Percentiles rank a stretch among this genome's conserved stretches.
Evolutionary conservation across 2,329 filamentous ascomycete genomes (phyloP).

Genomic region (Colletotrichum lini): DNA sequence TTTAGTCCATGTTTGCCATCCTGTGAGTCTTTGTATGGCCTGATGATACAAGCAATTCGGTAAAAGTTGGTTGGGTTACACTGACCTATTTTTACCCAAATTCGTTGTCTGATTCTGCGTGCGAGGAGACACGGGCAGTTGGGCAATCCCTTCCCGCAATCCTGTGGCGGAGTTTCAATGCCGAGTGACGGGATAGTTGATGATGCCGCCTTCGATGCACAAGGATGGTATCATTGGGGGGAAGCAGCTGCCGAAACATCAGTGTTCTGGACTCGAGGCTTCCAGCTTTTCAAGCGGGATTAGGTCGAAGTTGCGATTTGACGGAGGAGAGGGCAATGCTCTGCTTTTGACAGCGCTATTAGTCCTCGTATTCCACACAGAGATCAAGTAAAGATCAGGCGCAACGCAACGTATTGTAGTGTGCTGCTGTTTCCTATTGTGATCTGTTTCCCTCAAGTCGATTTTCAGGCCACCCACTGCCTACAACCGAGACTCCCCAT

Average conservation of each 20-base stretch:
- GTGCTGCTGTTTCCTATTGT: not conserved
- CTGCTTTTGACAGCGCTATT: not conserved
- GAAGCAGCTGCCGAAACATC: too few species aligned
- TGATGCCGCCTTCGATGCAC: not conserved
- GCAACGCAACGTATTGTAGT: not conserved
- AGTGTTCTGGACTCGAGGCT: too few species aligned
- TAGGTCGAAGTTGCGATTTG: not conserved
- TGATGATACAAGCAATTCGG: not conserved
- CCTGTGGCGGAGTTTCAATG: not conserved
- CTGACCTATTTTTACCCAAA: constrained; percentile 14
- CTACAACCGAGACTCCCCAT: constrained; percentile 11
- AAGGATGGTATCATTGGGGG: not conserved
- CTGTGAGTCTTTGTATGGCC: constrained; percentile 11
- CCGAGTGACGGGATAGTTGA: constrained; percentile 6
- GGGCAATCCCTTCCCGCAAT: not conserved
- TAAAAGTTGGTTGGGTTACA: not conserved
- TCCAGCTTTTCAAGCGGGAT: too few species aligned
- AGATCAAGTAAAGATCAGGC: not conserved
- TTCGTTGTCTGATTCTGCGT: not conserved
- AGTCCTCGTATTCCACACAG: not conserved
- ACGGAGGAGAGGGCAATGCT: not conserved
- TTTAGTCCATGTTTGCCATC: constrained; percentile 11
- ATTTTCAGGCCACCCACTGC: too few species aligned
- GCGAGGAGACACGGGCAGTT: not conserved
- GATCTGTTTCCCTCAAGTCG: too few species aligned